Evolutionary conservation across 306 rosid genomes (phyloP), one percentile per base, ranked within the genome.

Genomic region (Vachellia pachyceras): DNA sequence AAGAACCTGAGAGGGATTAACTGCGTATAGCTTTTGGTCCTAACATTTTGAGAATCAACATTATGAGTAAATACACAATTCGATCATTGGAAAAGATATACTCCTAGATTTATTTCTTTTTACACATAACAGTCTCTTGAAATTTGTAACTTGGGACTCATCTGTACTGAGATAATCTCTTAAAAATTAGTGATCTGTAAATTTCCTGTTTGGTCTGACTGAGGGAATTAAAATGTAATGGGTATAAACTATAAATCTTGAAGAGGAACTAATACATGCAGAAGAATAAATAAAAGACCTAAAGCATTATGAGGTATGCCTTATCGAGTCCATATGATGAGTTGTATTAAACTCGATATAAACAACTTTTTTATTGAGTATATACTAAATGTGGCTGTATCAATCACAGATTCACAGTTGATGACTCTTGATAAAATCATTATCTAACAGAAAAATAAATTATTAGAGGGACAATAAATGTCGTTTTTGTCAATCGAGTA

Each of bases 1-100:
- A 5, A 50, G 29, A 42, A 50, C 78, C 66, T 20, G 54, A 47
- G 54, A 47, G 17, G 49, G 80, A 66, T 86, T 60, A 47, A 76
- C 75, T 57, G 50, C 66, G 42, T 54, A 11, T 35, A 57, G 22
- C 20, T 58, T 57, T 67, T 66, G 64, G 57, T 70, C 71, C 72
- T 25, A 36, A 9, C 83, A 67, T 60, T 54, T 81, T 69, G 20
- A 36, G 18, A 52, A 40, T 25, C 3, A 15, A 13, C 73, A n/a
- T 79, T 45, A 42, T 5, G 33, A n/a, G 63, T 13, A 29, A 2
- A 25, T 60, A 23, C 25, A 58, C 15, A 0, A 29, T 3, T 25
- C 33, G n/a, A 12, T 61, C 8, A 33, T 61, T 13, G 40, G 13
- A 61, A 61, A 29, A 29, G 11, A 10, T 9, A 29, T 61, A 1